Base-by-base conservation (phyloP, 140 eudicot species). In the Anethum foeniculum region DNA sequence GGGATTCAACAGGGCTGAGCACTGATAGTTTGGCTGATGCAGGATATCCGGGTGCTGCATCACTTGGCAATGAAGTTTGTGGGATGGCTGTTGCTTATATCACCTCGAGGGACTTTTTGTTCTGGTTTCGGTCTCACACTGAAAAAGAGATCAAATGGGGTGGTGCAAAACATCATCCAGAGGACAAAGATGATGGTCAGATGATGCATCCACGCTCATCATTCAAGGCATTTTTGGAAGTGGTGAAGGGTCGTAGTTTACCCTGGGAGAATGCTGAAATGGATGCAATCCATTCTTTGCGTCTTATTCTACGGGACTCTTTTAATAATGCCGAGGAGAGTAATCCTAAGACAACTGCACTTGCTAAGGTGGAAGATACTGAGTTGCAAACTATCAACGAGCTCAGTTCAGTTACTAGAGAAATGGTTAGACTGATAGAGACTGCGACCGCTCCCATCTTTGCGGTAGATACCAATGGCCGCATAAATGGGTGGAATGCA, bases 361-460 rank as follows among this genome's bases (percentile, higher is more conserved):
- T 82, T 79, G 85, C 91, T 79, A 91, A 82, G 58, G 81, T 19
- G 39, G 92, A 83, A 68, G 97, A 87, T 44, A 64, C 85, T 80
- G 96, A 90, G 82, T 80, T 91, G 83, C 96, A 90, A 79, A 91
- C 91, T 69, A 82, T 96, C 88, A 92, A 91, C 84, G 97, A 93
- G 73, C 97, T 96, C 30, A 93, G 93, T 76, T 96, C 99, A 48
- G 97, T 96, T 49, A 97, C 99, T 18, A 91, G 91, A 82, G 98
- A 96, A 78, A 96, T 96, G 99, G 96, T 96, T 76, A 87, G 98
- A 81, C 90, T 96, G 87, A 93, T 96, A 58, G 99, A 96, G 85
- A 96, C 99, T 1, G 99, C 99, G 79, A 96, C 98, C 16, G 98
- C 98, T 79, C 99, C 99, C 34, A 96, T 96, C 77, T 96, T 96